Evolutionary conservation across 2,329 filamentous ascomycete species (phyloP).

Genomic region (Alternaria postmessia): DNA sequence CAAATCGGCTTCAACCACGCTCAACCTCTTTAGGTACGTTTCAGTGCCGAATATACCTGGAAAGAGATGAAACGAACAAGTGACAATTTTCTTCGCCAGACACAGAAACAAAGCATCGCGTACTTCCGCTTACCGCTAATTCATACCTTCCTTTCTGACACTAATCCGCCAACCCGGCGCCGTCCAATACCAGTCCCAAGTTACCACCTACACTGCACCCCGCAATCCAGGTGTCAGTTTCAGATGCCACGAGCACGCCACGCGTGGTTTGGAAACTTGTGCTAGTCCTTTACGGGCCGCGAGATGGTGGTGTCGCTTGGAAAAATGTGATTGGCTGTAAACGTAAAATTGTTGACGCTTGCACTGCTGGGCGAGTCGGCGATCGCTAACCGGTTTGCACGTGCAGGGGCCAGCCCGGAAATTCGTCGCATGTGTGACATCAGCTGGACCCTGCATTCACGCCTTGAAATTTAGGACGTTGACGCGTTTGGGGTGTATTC

Average conservation of each 20-base stretch:
- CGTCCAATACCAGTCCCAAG: constrained; percentile 15
- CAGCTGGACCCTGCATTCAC: constrained; percentile 38
- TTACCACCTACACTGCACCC: constrained; percentile 4
- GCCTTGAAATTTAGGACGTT: constrained; percentile 16
- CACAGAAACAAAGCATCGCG: neutral
- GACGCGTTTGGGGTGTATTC: constrained; percentile 10
- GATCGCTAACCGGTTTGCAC: constrained; percentile 31
- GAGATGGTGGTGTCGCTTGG: constrained; percentile 26
- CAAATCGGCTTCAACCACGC: neutral
- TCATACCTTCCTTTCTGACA: constrained; percentile 8
- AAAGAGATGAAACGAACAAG: neutral
- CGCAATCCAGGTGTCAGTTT: constrained; percentile 10
- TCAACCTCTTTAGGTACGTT: neutral
- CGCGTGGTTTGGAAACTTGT: constrained; percentile 29
- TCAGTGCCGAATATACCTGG: neutral
- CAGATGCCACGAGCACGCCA: constrained; percentile 26
- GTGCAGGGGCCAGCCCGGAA: constrained; percentile 5
- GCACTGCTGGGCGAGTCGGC: constrained; percentile 12
- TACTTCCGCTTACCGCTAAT: constrained; percentile 9
- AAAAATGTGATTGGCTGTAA: constrained; percentile 25
- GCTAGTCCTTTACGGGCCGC: constrained; percentile 15
- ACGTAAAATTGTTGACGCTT: constrained; percentile 23
- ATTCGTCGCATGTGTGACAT: constrained; percentile 42
- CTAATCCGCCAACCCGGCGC: constrained; percentile 6
- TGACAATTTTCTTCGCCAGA: neutral